Evolutionary conservation across 2,329 filamentous ascomycete genomes (phyloP), one percentile per base, ranked within the genome.

Genomic region (Beauveria sp.): DNA sequence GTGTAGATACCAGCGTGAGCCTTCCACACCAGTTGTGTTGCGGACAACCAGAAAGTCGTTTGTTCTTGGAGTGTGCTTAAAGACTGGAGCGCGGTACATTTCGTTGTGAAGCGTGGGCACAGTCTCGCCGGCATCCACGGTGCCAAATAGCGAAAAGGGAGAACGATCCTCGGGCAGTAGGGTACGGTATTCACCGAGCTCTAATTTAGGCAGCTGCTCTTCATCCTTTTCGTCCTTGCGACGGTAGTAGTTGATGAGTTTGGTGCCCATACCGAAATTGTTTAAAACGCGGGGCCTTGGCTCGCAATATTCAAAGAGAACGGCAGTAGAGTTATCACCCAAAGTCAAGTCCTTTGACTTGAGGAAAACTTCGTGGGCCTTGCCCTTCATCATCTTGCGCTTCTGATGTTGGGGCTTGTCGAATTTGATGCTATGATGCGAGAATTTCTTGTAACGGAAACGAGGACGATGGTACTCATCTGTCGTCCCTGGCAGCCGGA

Each of bases 231-330:
- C 80, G 46, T 84, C 84, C 71, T 91, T 89, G 69, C 91, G 91
- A 63, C 93, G 89, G 72, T 97, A 97, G 75, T 98, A 99, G 74
- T 99, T 98, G 79, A 98, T 91, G 63, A 99, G 84, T 59, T 92
- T 89, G 73, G 89, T 96, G 58, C 93, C 93, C 95, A 99, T 99
- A 66, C 93, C 95, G 69, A 97, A 96, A 71, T 96, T 97, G 49
- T 93, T 97, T 64, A 99, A 79, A 63, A 96, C 91, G 10, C 88
- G 89, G 0, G 95, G 95, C 65, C 91, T 88, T 69, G 97, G 92
- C 74, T 99, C 95, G 9, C 91, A 96, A 73, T 99, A 99, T 74
- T 99, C 95, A 40, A 98, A 88, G 16, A 99, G 83, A 5, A 97
- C 83, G 22, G 91, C 88, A 48, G 87, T 89, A 0, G 93, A 92